phyloP scores from a whole-genome alignment of 2,329 filamentous ascomycete species.

The Diaporthe citri region DNA sequence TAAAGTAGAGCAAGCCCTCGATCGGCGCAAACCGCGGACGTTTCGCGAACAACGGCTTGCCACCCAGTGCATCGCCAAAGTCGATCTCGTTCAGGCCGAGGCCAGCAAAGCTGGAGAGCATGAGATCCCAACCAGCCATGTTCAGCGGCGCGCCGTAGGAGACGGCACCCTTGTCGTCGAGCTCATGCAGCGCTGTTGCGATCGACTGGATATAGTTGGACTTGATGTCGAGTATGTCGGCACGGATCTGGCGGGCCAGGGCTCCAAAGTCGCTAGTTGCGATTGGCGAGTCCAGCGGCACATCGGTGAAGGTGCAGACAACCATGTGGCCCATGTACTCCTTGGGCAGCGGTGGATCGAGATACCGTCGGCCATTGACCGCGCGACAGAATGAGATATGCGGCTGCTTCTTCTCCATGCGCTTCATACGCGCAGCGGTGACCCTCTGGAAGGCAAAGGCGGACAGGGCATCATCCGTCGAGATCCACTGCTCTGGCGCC shows the following conservation, averaged over 20 bases:
- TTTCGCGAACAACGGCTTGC: slow-evolving; percentile 28
- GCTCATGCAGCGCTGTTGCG: slow-evolving; percentile 33
- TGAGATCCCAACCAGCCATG: slow-evolving; percentile 26
- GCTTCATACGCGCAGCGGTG: slow-evolving; percentile 31
- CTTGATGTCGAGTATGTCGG: slow-evolving; percentile 9
- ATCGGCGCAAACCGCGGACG: slow-evolving; percentile 29
- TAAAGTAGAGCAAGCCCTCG: slow-evolving; percentile 34
- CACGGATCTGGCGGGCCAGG: slow-evolving; percentile 27
- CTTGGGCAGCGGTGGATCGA: slow-evolving; percentile 3
- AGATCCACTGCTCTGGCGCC: slow-evolving; percentile 20
- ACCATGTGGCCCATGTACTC: slow-evolving; percentile 36
- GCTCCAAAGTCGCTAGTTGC: slow-evolving; percentile 17
- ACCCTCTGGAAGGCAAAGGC: slow-evolving; percentile 34
- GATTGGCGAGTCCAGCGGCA: slow-evolving; percentile 1
- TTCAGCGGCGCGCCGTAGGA: slow-evolving; percentile 28
- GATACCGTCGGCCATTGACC: slow-evolving; percentile 29
- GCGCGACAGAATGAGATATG: slow-evolving; percentile 31
- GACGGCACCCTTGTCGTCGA: slow-evolving; percentile 31
- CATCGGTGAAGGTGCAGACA: slow-evolving; percentile 19
- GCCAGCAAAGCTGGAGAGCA: slow-evolving; percentile 32
- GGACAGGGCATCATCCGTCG: slow-evolving; percentile 36
- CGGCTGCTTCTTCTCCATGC: slow-evolving; percentile 13
- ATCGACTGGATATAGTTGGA: slow-evolving; percentile 32
- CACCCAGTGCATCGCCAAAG: slow-evolving; percentile 33
- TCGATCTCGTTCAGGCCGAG: slow-evolving; percentile 18